Evolutionary conservation across 805 yeast species (phyloP).

Genomic region (Kuraishia ogatae): DNA sequence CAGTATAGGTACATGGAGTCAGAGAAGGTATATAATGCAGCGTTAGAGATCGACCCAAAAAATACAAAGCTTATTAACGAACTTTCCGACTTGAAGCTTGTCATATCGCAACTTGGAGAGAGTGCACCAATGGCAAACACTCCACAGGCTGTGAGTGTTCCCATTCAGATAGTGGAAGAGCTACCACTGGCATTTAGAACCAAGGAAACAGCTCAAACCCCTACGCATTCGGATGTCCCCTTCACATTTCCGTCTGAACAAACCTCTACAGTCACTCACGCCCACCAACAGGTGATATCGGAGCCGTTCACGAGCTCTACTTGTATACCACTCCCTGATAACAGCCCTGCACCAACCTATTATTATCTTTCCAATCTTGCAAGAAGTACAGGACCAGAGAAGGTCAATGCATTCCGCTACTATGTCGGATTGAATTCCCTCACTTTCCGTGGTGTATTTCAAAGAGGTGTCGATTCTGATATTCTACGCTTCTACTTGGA

Average conservation of each 20-base stretch:
- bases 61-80: constrained; percentile 31
- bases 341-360: not conserved
- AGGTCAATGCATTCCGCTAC: not conserved
- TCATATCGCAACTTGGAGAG: not conserved
- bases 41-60: constrained; percentile 30
- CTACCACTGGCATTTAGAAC: not conserved
- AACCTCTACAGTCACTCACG: no score
- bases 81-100: constrained; percentile 11
- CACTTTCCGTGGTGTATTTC: not conserved
- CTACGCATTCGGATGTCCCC: no score
- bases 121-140: not conserved
- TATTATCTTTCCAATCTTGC: not conserved
- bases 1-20: constrained; percentile 20
- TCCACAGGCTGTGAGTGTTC: not conserved
- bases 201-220: not conserved
- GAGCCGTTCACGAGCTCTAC: no score
- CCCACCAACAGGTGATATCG: no score
- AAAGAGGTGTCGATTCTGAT: constrained; percentile 37
- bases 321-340: no score
- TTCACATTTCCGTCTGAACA: no score
- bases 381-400: not conserved
- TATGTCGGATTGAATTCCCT: not conserved
- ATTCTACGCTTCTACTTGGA: constrained; percentile 38
- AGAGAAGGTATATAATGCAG: constrained; percentile 22
- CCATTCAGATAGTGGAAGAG: not conserved